Conservation (phyloP, 352 stramenopile genomes). For the Phytophthora europaea region DNA sequence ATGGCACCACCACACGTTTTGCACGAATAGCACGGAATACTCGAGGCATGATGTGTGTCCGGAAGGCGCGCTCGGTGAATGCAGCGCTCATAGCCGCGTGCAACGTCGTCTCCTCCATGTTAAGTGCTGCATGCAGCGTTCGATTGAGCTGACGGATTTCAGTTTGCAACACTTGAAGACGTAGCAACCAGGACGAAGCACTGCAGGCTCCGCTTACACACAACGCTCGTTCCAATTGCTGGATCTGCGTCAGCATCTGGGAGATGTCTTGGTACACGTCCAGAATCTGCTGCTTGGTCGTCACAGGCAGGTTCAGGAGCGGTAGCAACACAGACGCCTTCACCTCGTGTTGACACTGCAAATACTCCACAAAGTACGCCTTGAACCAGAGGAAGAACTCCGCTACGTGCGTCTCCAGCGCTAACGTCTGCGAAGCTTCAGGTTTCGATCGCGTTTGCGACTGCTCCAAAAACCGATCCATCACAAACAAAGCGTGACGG, state of each 20-base stretch:
- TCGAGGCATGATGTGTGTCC: conserved; percentile 78
- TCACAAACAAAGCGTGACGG: conserved; percentile 85
- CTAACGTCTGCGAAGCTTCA: conserved; percentile 38
- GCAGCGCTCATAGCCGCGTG: conserved; percentile 64
- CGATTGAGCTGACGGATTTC: conserved; percentile 76
- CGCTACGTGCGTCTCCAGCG: conserved; percentile 55
- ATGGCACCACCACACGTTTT: conserved; percentile 86
- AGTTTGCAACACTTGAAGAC: conserved; percentile 72
- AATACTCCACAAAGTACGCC: conserved; percentile 79
- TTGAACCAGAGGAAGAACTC: conserved; percentile 87
- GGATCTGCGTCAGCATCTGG: conserved; percentile 64
- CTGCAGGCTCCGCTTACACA: conserved; percentile 50
- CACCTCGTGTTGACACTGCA: conserved; percentile 72
- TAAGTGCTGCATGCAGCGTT: conserved; percentile 73
- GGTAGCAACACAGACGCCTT: conserved; percentile 73
- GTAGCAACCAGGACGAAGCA: conserved; percentile 65
- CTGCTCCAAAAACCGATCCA: conserved; percentile 83
- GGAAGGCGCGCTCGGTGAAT: conserved; percentile 82
- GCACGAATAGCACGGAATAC: conserved; percentile 80
- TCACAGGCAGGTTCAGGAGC: conserved; percentile 60
- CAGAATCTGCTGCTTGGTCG: conserved; percentile 67
- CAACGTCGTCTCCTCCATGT: conserved; percentile 79
- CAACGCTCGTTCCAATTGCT: conserved; percentile 63
- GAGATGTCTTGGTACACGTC: conserved; percentile 78
- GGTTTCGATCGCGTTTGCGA: conserved; percentile 49